These are phyloP conservation scores for Botrytis sinoallii DNA, from an alignment of 2,329 filamentous ascomycete species.

Conservation along the genomic window DNA sequence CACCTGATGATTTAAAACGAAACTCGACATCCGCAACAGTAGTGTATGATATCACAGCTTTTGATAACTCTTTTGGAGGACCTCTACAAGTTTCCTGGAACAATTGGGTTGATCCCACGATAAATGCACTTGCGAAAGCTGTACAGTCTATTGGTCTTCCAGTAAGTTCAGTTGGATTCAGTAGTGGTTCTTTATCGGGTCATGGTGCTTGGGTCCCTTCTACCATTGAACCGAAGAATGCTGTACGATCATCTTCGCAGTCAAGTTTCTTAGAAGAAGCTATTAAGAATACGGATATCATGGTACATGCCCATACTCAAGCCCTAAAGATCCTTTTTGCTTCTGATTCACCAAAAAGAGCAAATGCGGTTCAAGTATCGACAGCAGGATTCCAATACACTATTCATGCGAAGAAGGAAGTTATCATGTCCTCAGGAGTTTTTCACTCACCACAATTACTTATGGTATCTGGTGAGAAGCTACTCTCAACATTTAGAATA, in stretches of 20 bases:
- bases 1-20: slow-evolving; percentile 28
- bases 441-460: slow-evolving; percentile 9
- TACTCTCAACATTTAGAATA: neutral
- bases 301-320: slow-evolving; percentile 2
- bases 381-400: slow-evolving; percentile 20
- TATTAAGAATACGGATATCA: slow-evolving; percentile 6
- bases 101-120: slow-evolving; percentile 35
- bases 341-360: neutral
- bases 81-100: slow-evolving; percentile 44
- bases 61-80: slow-evolving; percentile 33
- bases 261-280: slow-evolving; percentile 7
- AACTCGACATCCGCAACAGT: slow-evolving; percentile 17
- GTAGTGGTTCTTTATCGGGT: slow-evolving; percentile 26
- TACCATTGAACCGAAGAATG: slow-evolving; percentile 22
- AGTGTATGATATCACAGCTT: slow-evolving; percentile 32
- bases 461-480: slow-evolving; percentile 6
- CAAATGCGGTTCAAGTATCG: neutral
- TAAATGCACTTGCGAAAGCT: slow-evolving; percentile 20
- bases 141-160: slow-evolving; percentile 24
- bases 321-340: slow-evolving; percentile 18
- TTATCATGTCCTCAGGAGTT: slow-evolving; percentile 19
- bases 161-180: slow-evolving; percentile 23
- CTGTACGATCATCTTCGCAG: slow-evolving; percentile 23
- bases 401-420: slow-evolving; percentile 24
- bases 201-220: slow-evolving; percentile 18